These are phyloP conservation scores for Cyclotella baltica DNA, from an alignment of 108 stramenopile species.

Conservation along the genomic window DNA sequence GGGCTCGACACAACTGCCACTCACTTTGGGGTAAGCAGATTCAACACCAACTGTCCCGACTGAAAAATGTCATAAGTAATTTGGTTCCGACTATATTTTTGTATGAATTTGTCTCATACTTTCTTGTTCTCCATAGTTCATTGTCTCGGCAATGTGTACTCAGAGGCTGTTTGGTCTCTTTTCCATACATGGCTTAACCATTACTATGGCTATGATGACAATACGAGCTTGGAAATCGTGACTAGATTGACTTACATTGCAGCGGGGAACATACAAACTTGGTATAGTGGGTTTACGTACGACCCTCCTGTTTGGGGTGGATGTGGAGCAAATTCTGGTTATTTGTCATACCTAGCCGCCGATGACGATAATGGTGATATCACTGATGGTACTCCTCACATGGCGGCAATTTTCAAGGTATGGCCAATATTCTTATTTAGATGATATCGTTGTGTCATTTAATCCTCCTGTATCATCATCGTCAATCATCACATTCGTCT, in stretches of 20 bases:
- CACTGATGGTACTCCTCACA: slow-evolving; percentile 39
- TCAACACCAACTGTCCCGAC: neutral
- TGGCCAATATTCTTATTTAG: no score
- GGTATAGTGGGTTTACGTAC: slow-evolving; percentile 15
- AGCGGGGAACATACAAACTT: slow-evolving; percentile 27
- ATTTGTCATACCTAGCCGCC: slow-evolving; percentile 14
- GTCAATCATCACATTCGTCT: no score
- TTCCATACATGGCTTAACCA: slow-evolving; percentile 10
- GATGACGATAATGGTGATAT: slow-evolving; percentile 40
- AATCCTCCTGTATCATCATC: no score
- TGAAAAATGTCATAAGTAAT: no score
- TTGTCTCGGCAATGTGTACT: slow-evolving; percentile 29
- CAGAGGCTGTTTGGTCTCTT: slow-evolving; percentile 39
- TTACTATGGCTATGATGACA: slow-evolving; percentile 31
- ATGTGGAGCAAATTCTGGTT: slow-evolving; percentile 22
- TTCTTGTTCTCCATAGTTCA: slow-evolving; percentile 8
- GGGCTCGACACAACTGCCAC: neutral
- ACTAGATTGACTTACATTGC: slow-evolving; percentile 36
- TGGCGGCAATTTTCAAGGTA: slow-evolving; percentile 30
- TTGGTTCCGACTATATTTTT: no score
- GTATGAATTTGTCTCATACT: no score
- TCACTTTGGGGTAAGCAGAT: neutral
- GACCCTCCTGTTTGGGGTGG: slow-evolving; percentile 11
- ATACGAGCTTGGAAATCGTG: slow-evolving; percentile 30
- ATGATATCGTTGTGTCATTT: no score